These are phyloP conservation scores for Fusarium sp. DNA, from an alignment of 2,329 filamentous ascomycete species.

Conservation along the genomic window DNA sequence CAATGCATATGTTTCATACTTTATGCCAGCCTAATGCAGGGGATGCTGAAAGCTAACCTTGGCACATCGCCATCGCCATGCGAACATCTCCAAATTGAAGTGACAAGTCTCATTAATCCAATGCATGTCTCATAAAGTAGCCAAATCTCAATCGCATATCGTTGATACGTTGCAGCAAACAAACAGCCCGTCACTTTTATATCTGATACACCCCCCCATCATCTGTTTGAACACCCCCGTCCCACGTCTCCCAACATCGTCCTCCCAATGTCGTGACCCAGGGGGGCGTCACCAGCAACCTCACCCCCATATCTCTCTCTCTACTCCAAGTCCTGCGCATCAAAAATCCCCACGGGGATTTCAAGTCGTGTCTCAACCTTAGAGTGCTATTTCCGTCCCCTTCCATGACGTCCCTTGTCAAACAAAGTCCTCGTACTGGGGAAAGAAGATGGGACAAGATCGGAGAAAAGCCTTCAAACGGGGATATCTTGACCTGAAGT, in stretches of 20 bases:
- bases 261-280: constrained; percentile 38
- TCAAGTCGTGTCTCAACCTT: constrained; percentile 17
- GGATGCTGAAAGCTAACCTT: background rate
- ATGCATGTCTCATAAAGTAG: background rate
- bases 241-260: constrained; percentile 44
- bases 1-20: constrained; percentile 7
- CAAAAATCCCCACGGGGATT: constrained; percentile 20
- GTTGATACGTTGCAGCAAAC: background rate
- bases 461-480: constrained; percentile 14
- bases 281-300: constrained; percentile 11
- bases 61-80: background rate
- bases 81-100: background rate
- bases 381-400: constrained; percentile 38
- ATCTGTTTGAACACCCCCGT: constrained; percentile 40
- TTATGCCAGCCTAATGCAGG: background rate
- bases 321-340: background rate
- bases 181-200: background rate
- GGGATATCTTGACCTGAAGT: background rate
- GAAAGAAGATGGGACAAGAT: constrained; percentile 8
- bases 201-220: constrained; percentile 14
- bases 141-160: background rate
- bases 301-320: background rate
- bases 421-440: constrained; percentile 10
- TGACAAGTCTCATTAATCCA: background rate
- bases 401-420: constrained; percentile 28